Base-by-base conservation (phyloP, 2,329 filamentous ascomycete genomes). In the Cladosporium sp. region DNA sequence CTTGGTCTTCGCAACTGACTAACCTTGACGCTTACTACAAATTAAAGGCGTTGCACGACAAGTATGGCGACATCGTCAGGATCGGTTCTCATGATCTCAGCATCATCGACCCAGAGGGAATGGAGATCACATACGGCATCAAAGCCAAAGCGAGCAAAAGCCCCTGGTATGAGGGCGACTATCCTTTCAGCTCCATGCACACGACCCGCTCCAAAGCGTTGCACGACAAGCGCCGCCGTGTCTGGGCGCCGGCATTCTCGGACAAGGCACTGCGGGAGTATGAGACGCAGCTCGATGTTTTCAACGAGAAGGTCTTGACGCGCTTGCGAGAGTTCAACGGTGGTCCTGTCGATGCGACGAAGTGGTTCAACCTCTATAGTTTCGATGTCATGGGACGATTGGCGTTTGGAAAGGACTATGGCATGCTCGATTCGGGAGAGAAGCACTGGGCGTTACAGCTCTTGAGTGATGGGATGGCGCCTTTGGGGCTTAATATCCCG, bases 381-480 rank as follows among this genome's bases (percentile, higher is more conserved):
- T 79, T 76, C 63, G 76, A 78, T 62, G 69, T 77, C 22, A 77
- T 78, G 73, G 74, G 76, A 4, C 69, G 70, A 8, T 64, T 80
- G 32, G 74, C 74, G 0, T 79, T 79, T 62, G 75, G 73, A 4
- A 67, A 72, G 52, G 65, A 75, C 47, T 75, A 75, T 61, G 69
- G 72, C 32, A 75, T 73, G 65, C 65, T 76, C 17, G 67, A 73
- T 20, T 61, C 64, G 9, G 68, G 67, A 8, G 62, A 68, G 32
- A 56, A 66, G 20, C 70, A 73, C 51, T 72, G 67, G 66, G 73
- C 70, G 1, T 69, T 76, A 13, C 63, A 69, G 32, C 68, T 74
- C 1, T 65, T 79, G 9, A 71, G 65, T 1, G 68, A 69, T 25
- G 69, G 67, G 5, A 66, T 73, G 64, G 55, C 64, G 35, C 58